Base-by-base conservation (phyloP, 805 yeast genomes). In the Starmerella cellae region DNA sequence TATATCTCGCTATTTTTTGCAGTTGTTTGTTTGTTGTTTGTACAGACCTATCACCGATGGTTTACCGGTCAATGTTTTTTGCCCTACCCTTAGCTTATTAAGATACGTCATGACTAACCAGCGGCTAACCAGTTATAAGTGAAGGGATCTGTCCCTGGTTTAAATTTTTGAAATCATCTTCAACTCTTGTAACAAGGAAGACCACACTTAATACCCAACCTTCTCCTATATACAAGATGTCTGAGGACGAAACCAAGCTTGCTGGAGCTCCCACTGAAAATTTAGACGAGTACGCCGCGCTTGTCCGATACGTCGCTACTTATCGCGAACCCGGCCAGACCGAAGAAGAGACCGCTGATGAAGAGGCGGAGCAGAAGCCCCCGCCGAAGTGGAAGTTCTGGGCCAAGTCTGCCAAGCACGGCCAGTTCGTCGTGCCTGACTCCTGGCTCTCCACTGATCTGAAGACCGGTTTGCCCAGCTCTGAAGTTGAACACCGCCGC, bases 391-490 rank as follows among this genome's bases (percentile, higher is more conserved):
- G 50, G 73, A 62, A 42, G 76, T 63, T 21, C 75, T 69, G 37
- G 75, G 68, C 32, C 71, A 66, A 23, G 74, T 65, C 22, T 74
- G 67, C 37, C 76, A 66, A 35, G 67, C 67, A 60, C 20, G 65
- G 53, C 27, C 48, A 41, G 38, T 60, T 58, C 49, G 44, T 42
- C 27, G 82, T 81, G 43, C 94, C 94, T 41, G 94, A 83, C 53
- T 84, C 81, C 58, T 68, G 82, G 63, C 67, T 82, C 58, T 74
- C 79, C 63, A 83, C 94, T 49, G 83, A 79, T 68, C 82, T 87
- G 48, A 63, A 75, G 55, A 62, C 66, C 55, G 94, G 94, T 77
- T 71, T 83, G 60, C 62, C 79, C 48, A 65, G 74, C 47, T 83
- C 76, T 42, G 94, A 83, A 65, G 88, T 80, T 49, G 56, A 67